Percentiles rank a stretch among this genome's conserved stretches.
Conservation (phyloP, 176 grass and related monocot species). For the Oryza coarctata region DNA sequence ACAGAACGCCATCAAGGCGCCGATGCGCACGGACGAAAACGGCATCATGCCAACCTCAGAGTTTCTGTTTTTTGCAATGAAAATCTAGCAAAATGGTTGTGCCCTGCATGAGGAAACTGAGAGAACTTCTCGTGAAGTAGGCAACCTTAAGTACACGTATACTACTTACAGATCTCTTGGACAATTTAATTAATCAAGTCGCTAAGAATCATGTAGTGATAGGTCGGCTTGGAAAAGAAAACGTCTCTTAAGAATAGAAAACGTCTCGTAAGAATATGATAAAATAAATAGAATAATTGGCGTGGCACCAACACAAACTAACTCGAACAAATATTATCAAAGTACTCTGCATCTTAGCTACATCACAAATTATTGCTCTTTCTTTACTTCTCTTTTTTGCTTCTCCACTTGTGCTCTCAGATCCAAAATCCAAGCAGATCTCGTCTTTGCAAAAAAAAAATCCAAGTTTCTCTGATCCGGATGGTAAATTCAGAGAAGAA, state of each 20-base stretch:
- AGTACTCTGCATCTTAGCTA: not conserved
- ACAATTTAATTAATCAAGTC: conserved; percentile 21
- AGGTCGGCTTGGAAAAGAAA: not conserved
- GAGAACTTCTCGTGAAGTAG: conserved; percentile 7
- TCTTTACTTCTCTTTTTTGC: not conserved
- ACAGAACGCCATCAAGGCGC: conserved; percentile 19
- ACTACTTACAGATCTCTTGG: conserved; percentile 36
- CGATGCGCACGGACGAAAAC: not conserved
- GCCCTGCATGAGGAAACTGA: not conserved
- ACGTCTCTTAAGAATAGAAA: conserved; percentile 18
- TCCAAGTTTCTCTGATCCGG: conserved; percentile 3
- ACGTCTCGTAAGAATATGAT: conserved; percentile 14
- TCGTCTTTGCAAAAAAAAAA: conserved; percentile 19
- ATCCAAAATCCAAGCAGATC: conserved; percentile 38
- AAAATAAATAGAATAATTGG: conserved; percentile 25
- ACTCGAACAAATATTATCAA: conserved; percentile 22
- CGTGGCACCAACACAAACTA: conserved; percentile 40
- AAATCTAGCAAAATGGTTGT: not conserved
- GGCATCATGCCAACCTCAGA: not conserved
- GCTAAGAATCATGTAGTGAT: conserved; percentile 8
- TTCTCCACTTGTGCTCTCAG: not conserved
- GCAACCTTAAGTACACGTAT: not conserved
- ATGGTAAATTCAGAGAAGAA: conserved; percentile 34
- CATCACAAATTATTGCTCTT: conserved; percentile 39
- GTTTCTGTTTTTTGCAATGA: not conserved